Evolutionary conservation across 305 asterid genomes (phyloP), one percentile per base, ranked within the genome.

Genomic region (Fraxinus ornus): DNA sequence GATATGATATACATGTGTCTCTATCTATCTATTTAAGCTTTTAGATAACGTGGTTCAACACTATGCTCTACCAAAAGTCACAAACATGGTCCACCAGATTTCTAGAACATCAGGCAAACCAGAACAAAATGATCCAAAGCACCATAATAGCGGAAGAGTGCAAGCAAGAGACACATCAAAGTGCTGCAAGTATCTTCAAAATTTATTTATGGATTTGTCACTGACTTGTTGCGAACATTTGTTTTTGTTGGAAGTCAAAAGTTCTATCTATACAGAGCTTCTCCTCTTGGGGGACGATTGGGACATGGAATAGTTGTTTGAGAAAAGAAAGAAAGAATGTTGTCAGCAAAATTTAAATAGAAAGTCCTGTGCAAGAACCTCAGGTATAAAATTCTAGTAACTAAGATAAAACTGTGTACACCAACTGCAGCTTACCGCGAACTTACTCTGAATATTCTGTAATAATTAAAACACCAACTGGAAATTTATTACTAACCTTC

Each of bases 401-500:
- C 66, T 57, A n/a, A 62, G 7, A 60, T 60, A 21, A 62, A 21
- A 62, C 72, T 22, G 26, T 22, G 66, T 57, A n/a, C 66, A 55
- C 66, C 24, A 57, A 52, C 64, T 52, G 64, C 64, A 17, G 64
- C 64, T 52, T 52, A 52, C 64, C 5, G 64, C 5, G 64, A 5
- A 52, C 64, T 3, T 47, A 49, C 64, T 62, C 78, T 64, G 17
- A 52, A 52, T 55, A 80, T 68, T 49, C 19, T 72, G 77, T 22
- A 80, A 79, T 35, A 47, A 35, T 49, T 32, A 81, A 32, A 78
- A 77, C 9, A 19, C 17, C 80, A 79, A 70, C 75, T 49, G 74
- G 80, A 55, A 64, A 30, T 64, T 24, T 36, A 78, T 57, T 49
- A 80, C 88, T 80, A 71, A 94, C 99, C 95, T 91, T 95, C 99